A percentile compares a stretch with the other conserved stretches of the same genome.
Conservation (phyloP, 2,329 filamentous ascomycete species). For the Achaetomium macrosporum region DNA sequence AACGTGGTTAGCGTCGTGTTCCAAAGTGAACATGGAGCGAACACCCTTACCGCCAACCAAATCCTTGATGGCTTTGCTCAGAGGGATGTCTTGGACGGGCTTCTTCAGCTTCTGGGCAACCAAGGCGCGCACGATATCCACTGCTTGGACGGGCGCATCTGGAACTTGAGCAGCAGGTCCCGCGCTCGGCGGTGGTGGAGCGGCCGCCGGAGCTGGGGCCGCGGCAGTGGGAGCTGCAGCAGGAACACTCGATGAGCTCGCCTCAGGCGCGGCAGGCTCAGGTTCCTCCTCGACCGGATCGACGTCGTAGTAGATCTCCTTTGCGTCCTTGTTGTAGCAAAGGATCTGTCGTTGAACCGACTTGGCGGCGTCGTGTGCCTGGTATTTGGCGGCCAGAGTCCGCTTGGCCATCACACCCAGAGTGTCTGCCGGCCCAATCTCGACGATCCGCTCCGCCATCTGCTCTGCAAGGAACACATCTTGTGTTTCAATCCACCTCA, state of each 20-base stretch:
- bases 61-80: conserved; percentile 97
- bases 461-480: conserved; percentile 98
- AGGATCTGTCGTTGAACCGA: conserved; percentile 96
- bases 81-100: conserved; percentile 75
- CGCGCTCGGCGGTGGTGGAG: conserved; percentile 61
- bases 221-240: conserved; percentile 46
- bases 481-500: conserved; percentile 99
- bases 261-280: conserved; percentile 42
- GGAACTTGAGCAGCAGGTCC: conserved; percentile 83
- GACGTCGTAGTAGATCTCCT: conserved; percentile 99
- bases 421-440: conserved; percentile 94
- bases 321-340: conserved; percentile 98
- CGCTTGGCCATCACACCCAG: conserved; percentile 96
- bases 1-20: conserved; percentile 1
- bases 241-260: conserved; percentile 39
- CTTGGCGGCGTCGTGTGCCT: conserved; percentile 95
- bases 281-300: conserved; percentile 91
- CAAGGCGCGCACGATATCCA: conserved; percentile 82
- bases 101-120: conserved; percentile 99
- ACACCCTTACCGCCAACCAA: conserved; percentile 79
- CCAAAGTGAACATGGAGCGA: conserved; percentile 21
- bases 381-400: conserved; percentile 93
- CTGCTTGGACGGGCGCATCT: conserved; percentile 79
- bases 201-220: conserved; percentile 49
- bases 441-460: conserved; percentile 92